phyloP scores from a whole-genome alignment of 768 basidiomycete genomes.

The Pholiota molesta region DNA sequence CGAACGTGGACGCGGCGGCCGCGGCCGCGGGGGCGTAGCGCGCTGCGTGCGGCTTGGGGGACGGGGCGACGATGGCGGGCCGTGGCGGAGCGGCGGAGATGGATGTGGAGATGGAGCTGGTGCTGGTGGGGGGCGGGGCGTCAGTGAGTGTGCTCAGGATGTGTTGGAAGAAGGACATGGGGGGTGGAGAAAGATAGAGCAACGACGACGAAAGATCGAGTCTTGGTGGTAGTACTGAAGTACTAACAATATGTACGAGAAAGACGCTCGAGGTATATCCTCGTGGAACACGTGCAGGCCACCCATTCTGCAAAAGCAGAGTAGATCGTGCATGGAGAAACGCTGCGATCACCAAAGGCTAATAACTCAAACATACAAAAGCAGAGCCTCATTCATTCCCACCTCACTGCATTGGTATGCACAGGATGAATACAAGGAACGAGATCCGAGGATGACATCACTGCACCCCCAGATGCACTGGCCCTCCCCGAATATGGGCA shows the following conservation, averaged over 20 bases:
- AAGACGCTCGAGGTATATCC: neutral
- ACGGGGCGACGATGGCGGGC: constrained; percentile 2
- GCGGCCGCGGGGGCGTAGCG: neutral
- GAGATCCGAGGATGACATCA: neutral
- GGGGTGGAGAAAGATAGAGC: too few species aligned
- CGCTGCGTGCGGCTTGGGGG: too few species aligned
- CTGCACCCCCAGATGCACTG: neutral
- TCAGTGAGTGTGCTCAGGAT: constrained; percentile 14
- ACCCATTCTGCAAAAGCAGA: neutral
- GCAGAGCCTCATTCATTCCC: too few species aligned
- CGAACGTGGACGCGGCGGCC: constrained; percentile 45
- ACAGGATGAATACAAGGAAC: neutral
- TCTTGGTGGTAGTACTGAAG: too few species aligned
- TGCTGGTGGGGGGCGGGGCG: neutral
- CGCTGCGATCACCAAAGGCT: neutral
- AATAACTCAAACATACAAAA: too few species aligned
- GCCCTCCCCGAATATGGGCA: neutral
- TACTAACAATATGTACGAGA: too few species aligned
- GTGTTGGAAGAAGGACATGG: constrained; percentile 14
- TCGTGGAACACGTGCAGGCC: neutral
- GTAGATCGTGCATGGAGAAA: neutral
- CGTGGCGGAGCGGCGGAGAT: neutral
- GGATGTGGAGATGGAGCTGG: too few species aligned
- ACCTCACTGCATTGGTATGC: too few species aligned
- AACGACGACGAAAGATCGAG: too few species aligned